Base-by-base conservation (phyloP, 1,284 basidiomycete genomes). In the Sporisorium iseilematis-ciliati region DNA sequence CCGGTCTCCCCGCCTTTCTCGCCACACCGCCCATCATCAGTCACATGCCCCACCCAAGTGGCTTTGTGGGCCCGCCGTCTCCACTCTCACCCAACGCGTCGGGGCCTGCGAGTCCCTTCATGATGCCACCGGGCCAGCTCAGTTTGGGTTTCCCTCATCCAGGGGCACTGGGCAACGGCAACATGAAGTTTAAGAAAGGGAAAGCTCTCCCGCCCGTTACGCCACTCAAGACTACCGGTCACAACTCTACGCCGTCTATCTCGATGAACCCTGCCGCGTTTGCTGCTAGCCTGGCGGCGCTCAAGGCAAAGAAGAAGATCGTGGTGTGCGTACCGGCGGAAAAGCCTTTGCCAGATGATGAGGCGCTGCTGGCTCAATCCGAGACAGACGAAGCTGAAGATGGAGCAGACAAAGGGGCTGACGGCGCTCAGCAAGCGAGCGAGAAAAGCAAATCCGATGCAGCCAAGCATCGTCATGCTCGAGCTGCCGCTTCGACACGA, bases 161-260 rank as follows among this genome's bases (percentile, higher is more conserved):
- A 4, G 63, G 29, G 3, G 50, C 40, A 8, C 23, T 48, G n/a
- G 54, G 54, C 31, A 60, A 56, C 38, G 50, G 41, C 33, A 57
- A 45, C 25, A 57, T 52, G 41, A 66, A 69, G 26, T 11, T 33
- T 4, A 50, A 76, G 4, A 77, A 64, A 16, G 52, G 60, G 20
- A 72, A 63, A 31, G 63, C 63, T 21, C 63, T 59, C 1, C 70
- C 57, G 14, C 74, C 75, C 0, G 63, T 77, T 48, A 79, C 76
- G 3, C 81, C 81, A 5, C 65, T 82, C 62, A 78, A 75, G 62
- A 77, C 75, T 0, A 72, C 64, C 18, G 81, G 81, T 14, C 81
- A 82, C 63, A 82, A 82, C 57, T 80, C 78, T 2, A 81, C 67
- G 14, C 81, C 81, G 0, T 81, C 79, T 8, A 74, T 82, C 50